These are phyloP conservation scores for Phialophora chinensis DNA, from an alignment of 2,329 filamentous ascomycete species.

Conservation along the genomic window DNA sequence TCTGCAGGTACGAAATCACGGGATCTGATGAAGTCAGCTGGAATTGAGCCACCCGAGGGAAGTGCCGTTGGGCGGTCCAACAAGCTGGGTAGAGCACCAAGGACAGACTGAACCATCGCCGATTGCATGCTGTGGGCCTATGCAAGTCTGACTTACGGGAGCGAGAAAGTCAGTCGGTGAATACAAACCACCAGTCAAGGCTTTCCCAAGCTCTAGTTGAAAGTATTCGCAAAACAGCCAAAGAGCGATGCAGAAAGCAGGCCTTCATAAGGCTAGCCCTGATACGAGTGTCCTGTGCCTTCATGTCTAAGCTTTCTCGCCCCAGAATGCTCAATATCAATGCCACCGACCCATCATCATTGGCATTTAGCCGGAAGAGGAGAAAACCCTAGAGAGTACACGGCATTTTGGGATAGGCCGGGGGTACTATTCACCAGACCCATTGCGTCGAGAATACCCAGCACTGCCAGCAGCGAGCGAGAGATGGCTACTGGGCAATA, in stretches of 20 bases:
- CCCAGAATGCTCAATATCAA: neutral
- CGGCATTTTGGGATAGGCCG: neutral
- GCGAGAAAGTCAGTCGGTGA: neutral
- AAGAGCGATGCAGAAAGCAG: neutral
- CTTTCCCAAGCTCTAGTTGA: neutral
- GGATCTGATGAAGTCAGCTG: neutral
- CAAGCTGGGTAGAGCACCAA: neutral
- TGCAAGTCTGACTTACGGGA: neutral
- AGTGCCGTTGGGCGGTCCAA: neutral
- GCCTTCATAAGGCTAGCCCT: neutral
- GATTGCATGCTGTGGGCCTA: neutral
- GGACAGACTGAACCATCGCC: neutral
- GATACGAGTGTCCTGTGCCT: neutral
- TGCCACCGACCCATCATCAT: neutral
- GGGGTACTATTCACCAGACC: neutral
- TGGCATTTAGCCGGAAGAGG: neutral
- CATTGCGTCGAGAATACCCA: neutral
- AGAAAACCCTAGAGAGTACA: neutral
- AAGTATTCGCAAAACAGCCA: neutral
- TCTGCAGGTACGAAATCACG: slow-evolving; percentile 12
- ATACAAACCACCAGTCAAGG: neutral
- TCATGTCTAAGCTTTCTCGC: neutral
- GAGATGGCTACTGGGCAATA: neutral
- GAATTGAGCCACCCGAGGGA: neutral
- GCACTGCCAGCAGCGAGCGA: neutral